Percentiles rank a stretch among this genome's conserved stretches.
phyloP scores from a whole-genome alignment of 164 flowering plant genomes.

The Tetracentron sinense region DNA sequence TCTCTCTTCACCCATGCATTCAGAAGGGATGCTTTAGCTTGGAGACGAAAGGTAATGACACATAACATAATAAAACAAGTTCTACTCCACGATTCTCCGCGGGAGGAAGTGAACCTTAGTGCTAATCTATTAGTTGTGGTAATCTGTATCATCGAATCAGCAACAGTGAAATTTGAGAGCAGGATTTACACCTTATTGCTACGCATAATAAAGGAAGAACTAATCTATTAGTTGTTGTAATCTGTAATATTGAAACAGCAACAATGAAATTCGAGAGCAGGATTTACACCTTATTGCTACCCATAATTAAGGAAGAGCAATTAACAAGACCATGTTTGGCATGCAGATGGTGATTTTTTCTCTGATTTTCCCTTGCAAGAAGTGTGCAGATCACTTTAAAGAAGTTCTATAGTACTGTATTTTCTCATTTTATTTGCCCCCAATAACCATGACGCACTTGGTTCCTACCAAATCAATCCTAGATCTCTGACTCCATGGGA shows the following conservation, averaged over 20 bases:
- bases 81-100: no score
- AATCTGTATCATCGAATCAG: no score
- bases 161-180: no score
- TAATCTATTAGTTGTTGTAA: no score
- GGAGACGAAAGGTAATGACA: no score
- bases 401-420: slow-evolving; percentile 68
- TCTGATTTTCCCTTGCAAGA: slow-evolving; percentile 93
- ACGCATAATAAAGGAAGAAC: no score
- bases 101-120: no score
- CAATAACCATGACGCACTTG: background rate
- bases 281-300: background rate
- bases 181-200: no score
- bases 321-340: slow-evolving; percentile 12
- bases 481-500: background rate
- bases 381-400: slow-evolving; percentile 97
- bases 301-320: slow-evolving; percentile 2
- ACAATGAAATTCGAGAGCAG: background rate
- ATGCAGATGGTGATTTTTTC: slow-evolving; percentile 88
- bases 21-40: no score
- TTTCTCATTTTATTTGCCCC: background rate
- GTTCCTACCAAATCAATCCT: background rate
- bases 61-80: no score
- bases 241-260: no score
- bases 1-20: background rate
- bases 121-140: no score